Percentiles rank a stretch among this genome's conserved stretches.
Conservation (phyloP, 2,329 filamentous ascomycete species). For the Coniella lustricola region DNA sequence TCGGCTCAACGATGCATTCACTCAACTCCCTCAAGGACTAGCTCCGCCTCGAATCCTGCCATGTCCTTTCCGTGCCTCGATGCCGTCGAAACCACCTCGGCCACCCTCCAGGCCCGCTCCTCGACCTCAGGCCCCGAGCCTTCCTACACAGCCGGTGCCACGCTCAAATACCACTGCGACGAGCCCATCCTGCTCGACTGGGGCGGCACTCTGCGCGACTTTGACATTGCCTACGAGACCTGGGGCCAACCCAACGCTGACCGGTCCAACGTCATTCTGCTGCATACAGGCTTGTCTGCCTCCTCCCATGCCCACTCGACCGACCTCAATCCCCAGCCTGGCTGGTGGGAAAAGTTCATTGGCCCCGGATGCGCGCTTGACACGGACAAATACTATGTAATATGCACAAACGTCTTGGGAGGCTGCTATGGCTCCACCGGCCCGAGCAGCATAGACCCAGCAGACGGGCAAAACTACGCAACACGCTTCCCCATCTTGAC, state of each 20-base stretch:
- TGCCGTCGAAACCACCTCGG: constrained; percentile 71
- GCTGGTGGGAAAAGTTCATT: constrained; percentile 99
- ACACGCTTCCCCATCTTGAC: constrained; percentile 94
- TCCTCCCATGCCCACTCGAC: constrained; percentile 96
- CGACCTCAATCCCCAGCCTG: constrained; percentile 74
- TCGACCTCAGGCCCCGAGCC: constrained; percentile 79
- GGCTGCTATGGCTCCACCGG: constrained; percentile 96
- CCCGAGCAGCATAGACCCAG: constrained; percentile 79
- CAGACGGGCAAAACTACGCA: constrained; percentile 80
- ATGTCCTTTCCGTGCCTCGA: constrained; percentile 89
- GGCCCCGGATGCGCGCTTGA: constrained; percentile 79
- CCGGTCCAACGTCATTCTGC: constrained; percentile 79
- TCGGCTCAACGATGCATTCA: constrained; percentile 18
- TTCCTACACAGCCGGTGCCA: constrained; percentile 85
- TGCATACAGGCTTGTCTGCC: constrained; percentile 93
- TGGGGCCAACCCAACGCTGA: constrained; percentile 79
- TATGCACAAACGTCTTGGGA: constrained; percentile 95
- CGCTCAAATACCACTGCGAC: constrained; percentile 66
- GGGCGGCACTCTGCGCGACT: constrained; percentile 85
- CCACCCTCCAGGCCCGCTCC: constrained; percentile 59
- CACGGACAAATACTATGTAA: constrained; percentile 84
- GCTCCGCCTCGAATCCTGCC: constrained; percentile 66
- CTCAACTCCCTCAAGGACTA: constrained; percentile 15
- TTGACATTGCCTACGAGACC: constrained; percentile 86
- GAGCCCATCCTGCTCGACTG: constrained; percentile 82